A percentile compares a stretch with the other conserved stretches of the same genome.
Evolutionary conservation across 805 yeast species (phyloP).

Genomic region (Candida anglica): DNA sequence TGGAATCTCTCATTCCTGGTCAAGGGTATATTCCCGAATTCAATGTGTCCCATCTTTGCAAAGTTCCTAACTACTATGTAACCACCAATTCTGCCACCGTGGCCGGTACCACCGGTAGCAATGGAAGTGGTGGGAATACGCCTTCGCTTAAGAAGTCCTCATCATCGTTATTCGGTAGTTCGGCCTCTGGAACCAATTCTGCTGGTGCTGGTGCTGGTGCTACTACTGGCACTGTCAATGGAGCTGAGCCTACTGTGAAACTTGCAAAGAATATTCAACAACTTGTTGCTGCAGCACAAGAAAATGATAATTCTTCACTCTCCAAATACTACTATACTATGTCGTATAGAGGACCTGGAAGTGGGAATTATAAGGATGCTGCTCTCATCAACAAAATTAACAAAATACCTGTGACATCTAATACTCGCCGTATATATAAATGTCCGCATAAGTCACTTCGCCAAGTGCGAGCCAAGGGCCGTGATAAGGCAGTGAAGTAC

Average conservation of each 20-base stretch:
- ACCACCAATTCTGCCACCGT: slow-evolving; percentile 20
- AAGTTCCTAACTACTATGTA: slow-evolving; percentile 39
- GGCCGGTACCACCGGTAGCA: slow-evolving; percentile 3
- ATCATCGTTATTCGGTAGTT: slow-evolving; percentile 1
- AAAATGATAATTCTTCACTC: slow-evolving; percentile 30
- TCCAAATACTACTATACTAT: slow-evolving; percentile 38
- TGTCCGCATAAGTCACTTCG: slow-evolving; percentile 14
- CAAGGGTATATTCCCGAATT: slow-evolving; percentile 42
- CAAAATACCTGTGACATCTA: slow-evolving; percentile 22
- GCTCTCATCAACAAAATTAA: slow-evolving; percentile 37
- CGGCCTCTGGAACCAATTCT: background rate
- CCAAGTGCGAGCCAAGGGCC: slow-evolving; percentile 12
- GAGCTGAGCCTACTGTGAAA: slow-evolving; percentile 10
- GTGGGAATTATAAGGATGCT: slow-evolving; percentile 43
- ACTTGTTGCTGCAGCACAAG: slow-evolving; percentile 27
- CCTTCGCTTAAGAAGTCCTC: slow-evolving; percentile 1
- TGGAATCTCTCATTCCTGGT: slow-evolving; percentile 39
- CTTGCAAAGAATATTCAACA: slow-evolving; percentile 32
- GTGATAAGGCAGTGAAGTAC: slow-evolving; percentile 6
- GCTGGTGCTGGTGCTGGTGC: background rate
- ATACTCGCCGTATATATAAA: slow-evolving; percentile 4
- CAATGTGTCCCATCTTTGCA: slow-evolving; percentile 35
- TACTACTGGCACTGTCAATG: slow-evolving; percentile 9
- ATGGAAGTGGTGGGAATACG: background rate
- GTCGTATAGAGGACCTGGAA: slow-evolving; percentile 42